These are phyloP conservation scores for Phytomonas sp. DNA, from an alignment of 208 protist species.

Conservation along the genomic window DNA sequence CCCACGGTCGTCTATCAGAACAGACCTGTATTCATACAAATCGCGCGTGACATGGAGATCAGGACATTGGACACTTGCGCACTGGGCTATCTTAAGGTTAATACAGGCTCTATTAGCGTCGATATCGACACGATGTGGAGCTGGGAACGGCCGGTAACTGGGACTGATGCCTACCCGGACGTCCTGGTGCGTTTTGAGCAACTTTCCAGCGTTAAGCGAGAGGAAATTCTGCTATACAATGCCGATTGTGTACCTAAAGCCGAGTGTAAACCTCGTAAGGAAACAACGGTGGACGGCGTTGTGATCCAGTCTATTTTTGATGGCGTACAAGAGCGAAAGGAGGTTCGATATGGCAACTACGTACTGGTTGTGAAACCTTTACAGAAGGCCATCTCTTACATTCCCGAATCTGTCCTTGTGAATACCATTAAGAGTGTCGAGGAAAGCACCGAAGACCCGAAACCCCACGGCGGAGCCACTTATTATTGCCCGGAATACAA, in stretches of 20 bases:
- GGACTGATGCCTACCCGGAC: background rate
- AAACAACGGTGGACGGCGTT: conserved; percentile 43
- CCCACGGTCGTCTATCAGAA: conserved; percentile 50
- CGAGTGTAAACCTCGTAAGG: conserved; percentile 26
- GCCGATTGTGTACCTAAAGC: conserved; percentile 20
- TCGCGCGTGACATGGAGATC: conserved; percentile 39
- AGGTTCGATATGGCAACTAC: conserved; percentile 39
- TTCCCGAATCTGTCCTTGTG: conserved; percentile 32
- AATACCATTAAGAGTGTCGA: conserved; percentile 35
- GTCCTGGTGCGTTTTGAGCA: conserved; percentile 31
- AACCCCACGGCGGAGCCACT: conserved; percentile 26
- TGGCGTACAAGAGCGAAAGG: conserved; percentile 45
- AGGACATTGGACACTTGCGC: conserved; percentile 24
- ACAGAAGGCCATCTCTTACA: conserved; percentile 50
- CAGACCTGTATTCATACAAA: conserved; percentile 50
- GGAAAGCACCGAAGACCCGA: conserved; percentile 23
- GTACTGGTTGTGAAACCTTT: conserved; percentile 43
- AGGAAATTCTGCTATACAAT: conserved; percentile 45
- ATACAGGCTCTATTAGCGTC: conserved; percentile 34
- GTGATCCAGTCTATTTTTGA: conserved; percentile 37
- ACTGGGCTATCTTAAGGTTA: conserved; percentile 38
- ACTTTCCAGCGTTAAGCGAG: conserved; percentile 44
- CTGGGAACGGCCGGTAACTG: conserved; percentile 15
- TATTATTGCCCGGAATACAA: conserved; percentile 53
- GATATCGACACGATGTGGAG: conserved; percentile 52